These are phyloP conservation scores for Boletus huronensis DNA, from an alignment of 768 basidiomycete genomes.

Conservation along the genomic window DNA sequence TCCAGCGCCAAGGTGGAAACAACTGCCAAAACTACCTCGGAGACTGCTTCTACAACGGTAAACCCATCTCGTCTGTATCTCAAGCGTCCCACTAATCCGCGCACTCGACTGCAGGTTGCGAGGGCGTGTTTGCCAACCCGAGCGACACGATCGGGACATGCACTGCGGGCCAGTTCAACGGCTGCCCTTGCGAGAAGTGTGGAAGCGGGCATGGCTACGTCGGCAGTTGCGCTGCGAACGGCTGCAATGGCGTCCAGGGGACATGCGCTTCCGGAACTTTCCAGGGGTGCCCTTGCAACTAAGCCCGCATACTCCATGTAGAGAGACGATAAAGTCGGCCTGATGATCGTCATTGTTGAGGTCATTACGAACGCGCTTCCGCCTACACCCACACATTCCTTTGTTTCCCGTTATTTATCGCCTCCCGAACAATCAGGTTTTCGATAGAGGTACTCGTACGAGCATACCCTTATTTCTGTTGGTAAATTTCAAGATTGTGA, in stretches of 20 bases:
- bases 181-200: constrained; percentile 3
- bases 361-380: too few relatives aligned
- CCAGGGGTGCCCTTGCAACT: background rate
- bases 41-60: constrained; percentile 1
- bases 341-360: background rate
- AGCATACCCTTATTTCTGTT: too few relatives aligned
- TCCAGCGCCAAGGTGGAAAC: background rate
- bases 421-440: background rate
- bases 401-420: background rate
- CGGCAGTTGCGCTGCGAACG: background rate
- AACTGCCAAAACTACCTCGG: background rate
- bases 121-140: background rate
- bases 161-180: background rate
- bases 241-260: background rate
- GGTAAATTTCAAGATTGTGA: too few relatives aligned
- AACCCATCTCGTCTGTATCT: background rate
- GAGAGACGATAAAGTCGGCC: background rate
- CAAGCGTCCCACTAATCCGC: background rate
- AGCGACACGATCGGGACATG: background rate
- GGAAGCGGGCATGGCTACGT: background rate
- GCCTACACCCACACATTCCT: too few relatives aligned
- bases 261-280: background rate
- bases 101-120: background rate
- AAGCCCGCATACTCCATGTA: background rate
- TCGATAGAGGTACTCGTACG: background rate